Evolutionary conservation across 2,329 filamentous ascomycete species (phyloP).

Genomic region (Botryotinia calthae): DNA sequence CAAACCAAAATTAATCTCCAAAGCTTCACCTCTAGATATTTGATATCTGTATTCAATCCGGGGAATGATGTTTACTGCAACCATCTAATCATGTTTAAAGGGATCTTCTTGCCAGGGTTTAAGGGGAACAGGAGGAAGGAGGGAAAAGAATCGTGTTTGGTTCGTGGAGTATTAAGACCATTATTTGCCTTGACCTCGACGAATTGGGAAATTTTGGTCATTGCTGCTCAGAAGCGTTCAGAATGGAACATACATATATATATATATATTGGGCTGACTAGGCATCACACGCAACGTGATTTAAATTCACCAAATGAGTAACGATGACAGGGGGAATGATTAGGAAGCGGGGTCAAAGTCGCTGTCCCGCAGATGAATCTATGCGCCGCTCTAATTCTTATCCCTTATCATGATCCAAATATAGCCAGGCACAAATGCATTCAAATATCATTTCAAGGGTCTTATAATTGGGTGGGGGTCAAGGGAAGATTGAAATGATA

Average conservation of each 20-base stretch:
- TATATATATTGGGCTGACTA: neutral
- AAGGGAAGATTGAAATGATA: neutral
- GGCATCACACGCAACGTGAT: neutral
- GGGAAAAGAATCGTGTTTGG: neutral
- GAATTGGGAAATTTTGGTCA: neutral
- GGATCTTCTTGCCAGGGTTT: neutral
- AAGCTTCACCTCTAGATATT: neutral
- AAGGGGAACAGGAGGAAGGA: neutral
- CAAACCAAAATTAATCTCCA: neutral
- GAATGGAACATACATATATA: neutral
- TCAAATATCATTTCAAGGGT: neutral
- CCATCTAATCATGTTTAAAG: neutral
- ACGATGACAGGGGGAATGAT: neutral
- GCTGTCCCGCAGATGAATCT: neutral
- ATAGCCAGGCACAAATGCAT: neutral
- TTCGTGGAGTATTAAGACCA: neutral
- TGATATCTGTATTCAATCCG: neutral
- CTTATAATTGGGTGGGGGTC: neutral
- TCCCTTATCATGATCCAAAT: neutral
- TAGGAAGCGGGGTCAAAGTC: neutral
- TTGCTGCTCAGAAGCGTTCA: neutral
- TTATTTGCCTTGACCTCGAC: neutral
- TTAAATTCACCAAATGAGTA: neutral
- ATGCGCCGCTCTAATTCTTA: neutral
- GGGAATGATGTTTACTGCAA: neutral